Conservation (phyloP, 148 eudicot genomes). For the Cornus controversa region DNA sequence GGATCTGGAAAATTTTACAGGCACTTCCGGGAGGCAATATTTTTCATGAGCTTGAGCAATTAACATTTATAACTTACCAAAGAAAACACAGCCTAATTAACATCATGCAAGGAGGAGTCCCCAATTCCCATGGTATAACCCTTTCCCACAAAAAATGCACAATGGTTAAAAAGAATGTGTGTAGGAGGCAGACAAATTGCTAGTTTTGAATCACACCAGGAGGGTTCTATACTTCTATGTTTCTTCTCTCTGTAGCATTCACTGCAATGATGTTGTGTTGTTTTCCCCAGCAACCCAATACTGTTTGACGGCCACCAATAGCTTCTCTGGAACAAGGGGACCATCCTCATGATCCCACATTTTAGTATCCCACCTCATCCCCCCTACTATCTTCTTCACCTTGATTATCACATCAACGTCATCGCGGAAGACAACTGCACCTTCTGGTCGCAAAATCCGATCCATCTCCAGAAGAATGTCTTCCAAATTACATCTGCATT, state of each 20-base stretch:
- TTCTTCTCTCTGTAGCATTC: conserved; percentile 9
- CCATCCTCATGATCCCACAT: conserved; percentile 93
- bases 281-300: conserved; percentile 72
- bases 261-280: conserved; percentile 68
- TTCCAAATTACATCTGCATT: conserved; percentile 66
- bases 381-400: conserved; percentile 63
- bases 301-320: conserved; percentile 80
- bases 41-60: conserved; percentile 1
- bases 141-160: conserved; percentile 10
- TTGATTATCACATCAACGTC: conserved; percentile 77
- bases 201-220: not conserved
- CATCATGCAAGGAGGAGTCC: no score
- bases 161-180: not conserved
- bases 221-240: no score
- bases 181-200: not conserved
- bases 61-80: not conserved
- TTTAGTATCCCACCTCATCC: conserved; percentile 83
- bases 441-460: conserved; percentile 88
- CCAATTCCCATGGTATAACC: not conserved
- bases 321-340: conserved; percentile 77
- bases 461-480: conserved; percentile 96
- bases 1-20: not conserved
- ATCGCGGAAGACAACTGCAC: conserved; percentile 86
- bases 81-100: not conserved
- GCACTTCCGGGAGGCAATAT: not conserved